A percentile compares a stretch with the other conserved stretches of the same genome.
Conservation (phyloP, 108 stramenopile species). For the Nitzschia sp. region DNA sequence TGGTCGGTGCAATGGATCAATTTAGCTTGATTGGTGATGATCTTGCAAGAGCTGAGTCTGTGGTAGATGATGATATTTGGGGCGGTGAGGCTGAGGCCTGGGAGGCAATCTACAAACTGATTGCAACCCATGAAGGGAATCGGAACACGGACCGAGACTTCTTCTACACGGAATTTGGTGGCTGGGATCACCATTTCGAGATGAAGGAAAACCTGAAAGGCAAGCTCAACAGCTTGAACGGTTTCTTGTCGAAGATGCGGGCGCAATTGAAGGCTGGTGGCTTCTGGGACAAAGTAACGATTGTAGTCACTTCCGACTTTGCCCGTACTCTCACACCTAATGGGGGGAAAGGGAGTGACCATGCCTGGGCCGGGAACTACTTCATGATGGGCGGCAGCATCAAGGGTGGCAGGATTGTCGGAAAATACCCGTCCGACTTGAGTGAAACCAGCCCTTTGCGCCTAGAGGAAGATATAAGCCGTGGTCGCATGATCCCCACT, state of each 20-base stretch:
- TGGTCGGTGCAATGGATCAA: conserved; percentile 37
- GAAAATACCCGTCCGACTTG: conserved; percentile 58
- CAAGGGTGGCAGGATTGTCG: conserved; percentile 55
- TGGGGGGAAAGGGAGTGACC: conserved; percentile 67
- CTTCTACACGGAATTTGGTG: conserved; percentile 57
- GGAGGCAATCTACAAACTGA: conserved; percentile 44
- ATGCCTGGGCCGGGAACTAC: conserved; percentile 31
- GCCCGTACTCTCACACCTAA: conserved; percentile 71
- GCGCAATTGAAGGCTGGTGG: conserved; percentile 55
- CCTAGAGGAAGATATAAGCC: conserved; percentile 31
- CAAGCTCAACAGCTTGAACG: conserved; percentile 46
- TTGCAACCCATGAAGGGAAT: conserved; percentile 36
- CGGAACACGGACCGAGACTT: conserved; percentile 55
- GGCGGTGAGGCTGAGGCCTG: not conserved
- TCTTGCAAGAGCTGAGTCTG: not conserved
- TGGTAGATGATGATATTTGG: not conserved
- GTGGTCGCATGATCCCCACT: conserved; percentile 63
- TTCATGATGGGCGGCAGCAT: conserved; percentile 50
- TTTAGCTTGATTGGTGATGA: conserved; percentile 32
- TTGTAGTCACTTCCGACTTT: conserved; percentile 66
- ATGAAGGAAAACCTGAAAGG: conserved; percentile 16
- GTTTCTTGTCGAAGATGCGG: conserved; percentile 43
- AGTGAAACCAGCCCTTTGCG: conserved; percentile 22
- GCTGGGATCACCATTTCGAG: conserved; percentile 61
- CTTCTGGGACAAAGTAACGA: conserved; percentile 55